Conservation (phyloP, 805 yeast genomes). For the Clavispora carvajalis region DNA sequence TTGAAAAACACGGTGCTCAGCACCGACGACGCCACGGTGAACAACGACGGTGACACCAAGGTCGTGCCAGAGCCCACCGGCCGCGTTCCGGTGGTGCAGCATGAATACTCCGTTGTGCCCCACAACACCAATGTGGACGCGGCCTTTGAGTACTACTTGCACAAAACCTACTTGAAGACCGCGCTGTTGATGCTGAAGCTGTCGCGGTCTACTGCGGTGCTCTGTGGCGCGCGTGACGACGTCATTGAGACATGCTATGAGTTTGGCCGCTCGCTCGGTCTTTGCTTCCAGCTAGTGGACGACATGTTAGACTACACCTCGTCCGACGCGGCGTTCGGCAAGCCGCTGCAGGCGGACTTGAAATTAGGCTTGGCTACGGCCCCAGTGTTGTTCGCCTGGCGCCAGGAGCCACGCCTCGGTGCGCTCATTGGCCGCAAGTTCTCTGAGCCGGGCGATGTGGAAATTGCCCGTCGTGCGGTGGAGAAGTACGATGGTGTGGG, state of each 20-base stretch:
- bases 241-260: conserved; percentile 84
- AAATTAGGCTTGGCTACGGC: conserved; percentile 95
- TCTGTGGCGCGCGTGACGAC: conserved; percentile 73
- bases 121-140: conserved; percentile 68
- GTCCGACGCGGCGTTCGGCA: conserved; percentile 80
- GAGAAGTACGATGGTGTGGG: conserved; percentile 65
- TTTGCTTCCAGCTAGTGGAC: conserved; percentile 94
- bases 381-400: conserved; percentile 94
- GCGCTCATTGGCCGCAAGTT: conserved; percentile 80
- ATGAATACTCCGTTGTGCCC: conserved; percentile 56
- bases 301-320: conserved; percentile 93
- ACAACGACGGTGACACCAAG: conserved; percentile 45
- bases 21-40: conserved; percentile 39
- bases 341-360: conserved; percentile 94
- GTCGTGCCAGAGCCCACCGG: conserved; percentile 55
- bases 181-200: conserved; percentile 93
- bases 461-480: conserved; percentile 73
- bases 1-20: conserved; percentile 80
- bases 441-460: conserved; percentile 74
- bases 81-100: conserved; percentile 53
- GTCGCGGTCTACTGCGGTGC: conserved; percentile 86
- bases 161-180: conserved; percentile 92
- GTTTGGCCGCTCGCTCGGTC: conserved; percentile 88
- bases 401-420: conserved; percentile 77
- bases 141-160: conserved; percentile 93